Evolutionary conservation across 768 basidiomycete species (phyloP), one percentile per base, ranked within the genome.

Genomic region (Cystoderma amianthinum): DNA sequence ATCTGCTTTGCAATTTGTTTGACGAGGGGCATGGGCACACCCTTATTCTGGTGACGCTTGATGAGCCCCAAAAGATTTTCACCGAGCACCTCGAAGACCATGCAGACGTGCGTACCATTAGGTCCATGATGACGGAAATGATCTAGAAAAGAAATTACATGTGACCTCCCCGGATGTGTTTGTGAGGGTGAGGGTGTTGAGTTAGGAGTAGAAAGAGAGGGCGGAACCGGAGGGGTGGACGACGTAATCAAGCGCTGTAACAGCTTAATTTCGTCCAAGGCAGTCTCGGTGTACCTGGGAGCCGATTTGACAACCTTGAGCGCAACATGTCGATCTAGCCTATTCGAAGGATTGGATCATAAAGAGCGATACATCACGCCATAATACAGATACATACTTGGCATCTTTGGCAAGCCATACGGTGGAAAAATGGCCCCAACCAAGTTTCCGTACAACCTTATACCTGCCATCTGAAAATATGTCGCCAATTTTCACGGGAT

Each of bases 281-380:
- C 96, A 0, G 96, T 99, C 58, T 99, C 95, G 1, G 95, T 99
- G 63, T 99, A 99, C 36, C 96, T 74, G 0, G 85, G 81, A 0
- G 95, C 96, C 12, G 94, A 96, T 64, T 98, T 99, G 61, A 99
- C 96, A 56, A 99, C 90, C 65, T 99, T 99, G 60, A 99, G 83
- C 11, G 96, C 96, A 54, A 99, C 96, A 64, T 99, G 96, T 37
- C 92, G 87, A 52, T 88, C 82, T 66, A 92, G 73, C 57, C 95
- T 99, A 65, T 44, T 42, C 2, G n/a, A n/a, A n/a, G n/a, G n/a
- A n/a, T n/a, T n/a, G n/a, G n/a, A n/a, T n/a, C n/a, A n/a, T n/a
- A n/a, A n/a, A n/a, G n/a, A n/a, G 41, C n/a, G n/a, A n/a, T n/a
- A n/a, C n/a, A n/a, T n/a, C n/a, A n/a, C n/a, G n/a, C n/a, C n/a